Evolutionary conservation across 345 rosid genomes (phyloP), one percentile per base, ranked within the genome.

Genomic region (Camelina hispida): DNA sequence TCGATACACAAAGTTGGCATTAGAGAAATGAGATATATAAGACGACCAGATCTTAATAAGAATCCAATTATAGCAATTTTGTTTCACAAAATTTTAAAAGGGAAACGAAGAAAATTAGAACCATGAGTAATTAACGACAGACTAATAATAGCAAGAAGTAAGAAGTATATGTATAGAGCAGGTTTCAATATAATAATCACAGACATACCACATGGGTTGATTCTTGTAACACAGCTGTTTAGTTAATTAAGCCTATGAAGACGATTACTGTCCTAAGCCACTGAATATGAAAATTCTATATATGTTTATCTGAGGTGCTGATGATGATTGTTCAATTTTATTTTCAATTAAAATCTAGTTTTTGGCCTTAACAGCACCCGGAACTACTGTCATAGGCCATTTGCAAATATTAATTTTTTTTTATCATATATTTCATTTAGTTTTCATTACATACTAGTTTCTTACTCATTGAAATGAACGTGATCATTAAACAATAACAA

Each of bases 181-280:
- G 64, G 74, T 78, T 78, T 71, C 57, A 53, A 52, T 72, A 66
- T 32, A 52, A 66, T 43, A 78, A 72, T 66, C 65, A 78, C 51
- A 72, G 77, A 72, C 81, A 78, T 44, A 72, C 69, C 81, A 78
- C 78, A 78, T 78, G 81, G 78, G 78, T 66, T 78, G 81, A 78
- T 78, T 72, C 81, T 66, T 67, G 17, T 51, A 34, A 72, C 77
- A 78, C 77, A 72, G 73, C 77, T 71, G 73, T 78, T 78, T 72
- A 60, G 70, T 67, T 72, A 78, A 78, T 72, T 78, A 72, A 66
- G 64, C 73, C 81, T 72, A 66, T 50, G 62, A 72, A 56, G 52
- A 59, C 35, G 77, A 72, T 72, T 72, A 65, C 73, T 72, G 78
- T 78, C 78, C 73, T 78, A 78, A 78, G 61, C 73, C 69, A 66